Evolutionary conservation across 2,329 filamentous ascomycete genomes (phyloP).

Genomic region (Paraphaeosphaeria minitans): DNA sequence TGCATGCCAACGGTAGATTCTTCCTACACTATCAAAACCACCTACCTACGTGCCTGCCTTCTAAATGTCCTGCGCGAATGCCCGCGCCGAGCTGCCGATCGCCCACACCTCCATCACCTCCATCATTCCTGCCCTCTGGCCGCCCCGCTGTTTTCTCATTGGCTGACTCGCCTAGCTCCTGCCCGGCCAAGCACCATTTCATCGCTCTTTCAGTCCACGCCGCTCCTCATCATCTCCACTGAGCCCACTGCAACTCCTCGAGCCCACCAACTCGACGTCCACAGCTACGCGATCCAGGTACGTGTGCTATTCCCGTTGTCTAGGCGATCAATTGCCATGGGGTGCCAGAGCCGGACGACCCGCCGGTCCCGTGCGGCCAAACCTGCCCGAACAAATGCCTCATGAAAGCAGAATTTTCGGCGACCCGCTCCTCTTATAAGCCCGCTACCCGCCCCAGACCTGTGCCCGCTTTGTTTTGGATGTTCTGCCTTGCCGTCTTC

Average conservation of each 20-base stretch:
- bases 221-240: slow-evolving; percentile 7
- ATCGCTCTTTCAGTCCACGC: slow-evolving; percentile 1
- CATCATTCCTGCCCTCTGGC: slow-evolving; percentile 6
- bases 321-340: slow-evolving; percentile 28
- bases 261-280: slow-evolving; percentile 4
- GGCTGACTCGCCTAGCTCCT: slow-evolving; percentile 7
- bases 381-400: slow-evolving; percentile 43
- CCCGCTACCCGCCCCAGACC: slow-evolving; percentile 24
- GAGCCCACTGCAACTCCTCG: slow-evolving; percentile 3
- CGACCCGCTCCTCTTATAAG: slow-evolving; percentile 37
- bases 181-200: slow-evolving; percentile 6
- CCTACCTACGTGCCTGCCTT: too few species aligned
- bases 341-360: slow-evolving; percentile 32
- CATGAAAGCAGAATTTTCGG: slow-evolving; percentile 44
- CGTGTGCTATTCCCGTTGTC: slow-evolving; percentile 32
- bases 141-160: slow-evolving; percentile 7
- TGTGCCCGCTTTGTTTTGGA: slow-evolving; percentile 29
- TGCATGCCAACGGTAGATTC: too few species aligned
- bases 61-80: background rate
- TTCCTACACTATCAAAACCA: too few species aligned
- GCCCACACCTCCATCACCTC: slow-evolving; percentile 9
- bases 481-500: slow-evolving; percentile 35
- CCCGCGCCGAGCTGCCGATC: slow-evolving; percentile 3
- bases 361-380: slow-evolving; percentile 36
- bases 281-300: slow-evolving; percentile 25